These are phyloP conservation scores for Ustilago cynodontis DNA, from an alignment of 1,284 basidiomycete species.

Conservation along the genomic window DNA sequence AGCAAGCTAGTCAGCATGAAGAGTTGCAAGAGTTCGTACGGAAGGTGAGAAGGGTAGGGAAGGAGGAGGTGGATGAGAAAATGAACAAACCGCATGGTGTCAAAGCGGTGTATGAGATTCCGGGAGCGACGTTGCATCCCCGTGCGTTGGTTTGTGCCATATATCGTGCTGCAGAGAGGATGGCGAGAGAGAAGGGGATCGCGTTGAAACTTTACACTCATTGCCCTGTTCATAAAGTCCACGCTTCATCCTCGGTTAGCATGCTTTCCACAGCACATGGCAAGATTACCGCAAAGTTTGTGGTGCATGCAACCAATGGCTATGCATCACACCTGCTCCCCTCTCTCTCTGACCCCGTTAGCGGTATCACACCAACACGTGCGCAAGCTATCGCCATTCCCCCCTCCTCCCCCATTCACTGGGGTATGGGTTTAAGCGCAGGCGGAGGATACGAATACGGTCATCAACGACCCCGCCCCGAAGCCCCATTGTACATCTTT, in stretches of 20 bases:
- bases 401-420: slow-evolving; percentile 69
- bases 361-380: slow-evolving; percentile 77
- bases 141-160: slow-evolving; percentile 39
- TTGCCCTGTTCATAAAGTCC: slow-evolving; percentile 23
- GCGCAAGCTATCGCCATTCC: slow-evolving; percentile 79
- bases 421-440: slow-evolving; percentile 46
- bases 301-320: slow-evolving; percentile 84
- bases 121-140: slow-evolving; percentile 54
- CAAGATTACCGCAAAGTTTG: slow-evolving; percentile 73
- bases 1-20: slow-evolving; percentile 19
- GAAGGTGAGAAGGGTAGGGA: slow-evolving; percentile 29
- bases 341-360: slow-evolving; percentile 73
- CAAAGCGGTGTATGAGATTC: slow-evolving; percentile 49
- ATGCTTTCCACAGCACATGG: slow-evolving; percentile 5
- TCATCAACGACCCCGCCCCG: slow-evolving; percentile 76
- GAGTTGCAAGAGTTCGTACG: slow-evolving; percentile 28
- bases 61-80: slow-evolving; percentile 33
- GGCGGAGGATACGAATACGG: slow-evolving; percentile 79
- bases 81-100: slow-evolving; percentile 31
- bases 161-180: slow-evolving; percentile 12
- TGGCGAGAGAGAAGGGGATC: slow-evolving; percentile 21
- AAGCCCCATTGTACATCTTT: slow-evolving; percentile 75
- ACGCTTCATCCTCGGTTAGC: background rate
- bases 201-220: slow-evolving; percentile 35
- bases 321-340: slow-evolving; percentile 80